Conservation (phyloP, 73 alveolate species). For the Tetrahymena elliotti region DNA sequence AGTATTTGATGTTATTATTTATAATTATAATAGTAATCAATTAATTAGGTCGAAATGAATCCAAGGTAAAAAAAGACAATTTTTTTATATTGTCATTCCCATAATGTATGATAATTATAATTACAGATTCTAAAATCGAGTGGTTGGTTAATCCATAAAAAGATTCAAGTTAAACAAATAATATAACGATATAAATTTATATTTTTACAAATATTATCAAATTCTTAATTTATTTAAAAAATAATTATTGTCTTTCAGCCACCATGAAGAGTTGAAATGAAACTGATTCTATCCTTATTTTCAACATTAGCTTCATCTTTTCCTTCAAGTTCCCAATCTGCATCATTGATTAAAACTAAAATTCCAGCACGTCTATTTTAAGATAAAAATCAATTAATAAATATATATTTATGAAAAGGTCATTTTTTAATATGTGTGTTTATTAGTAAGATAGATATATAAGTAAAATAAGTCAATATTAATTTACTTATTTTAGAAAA, state of each 20-base stretch:
- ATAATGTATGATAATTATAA: too few species aligned
- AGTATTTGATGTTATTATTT: background rate
- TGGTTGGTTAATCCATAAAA: background rate
- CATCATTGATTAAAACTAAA: slow-evolving; percentile 83
- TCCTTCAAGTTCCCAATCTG: slow-evolving; percentile 92
- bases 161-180: background rate
- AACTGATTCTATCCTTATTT: slow-evolving; percentile 67
- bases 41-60: background rate
- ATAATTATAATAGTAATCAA: background rate
- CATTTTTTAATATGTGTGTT: background rate
- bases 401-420: background rate
- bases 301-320: slow-evolving; percentile 56
- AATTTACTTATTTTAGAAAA: background rate
- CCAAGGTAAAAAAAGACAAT: background rate
- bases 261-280: slow-evolving; percentile 90
- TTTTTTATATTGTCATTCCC: background rate
- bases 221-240: too few species aligned
- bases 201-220: background rate
- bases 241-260: slow-evolving; percentile 42
- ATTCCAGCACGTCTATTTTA: slow-evolving; percentile 75
- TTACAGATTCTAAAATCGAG: background rate
- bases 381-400: background rate
- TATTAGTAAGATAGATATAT: background rate
- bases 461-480: background rate
- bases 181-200: background rate